Evolutionary conservation across 2,329 filamentous ascomycete species (phyloP), one percentile per base, ranked within the genome.

Genomic region (Lanzia echinophila): DNA sequence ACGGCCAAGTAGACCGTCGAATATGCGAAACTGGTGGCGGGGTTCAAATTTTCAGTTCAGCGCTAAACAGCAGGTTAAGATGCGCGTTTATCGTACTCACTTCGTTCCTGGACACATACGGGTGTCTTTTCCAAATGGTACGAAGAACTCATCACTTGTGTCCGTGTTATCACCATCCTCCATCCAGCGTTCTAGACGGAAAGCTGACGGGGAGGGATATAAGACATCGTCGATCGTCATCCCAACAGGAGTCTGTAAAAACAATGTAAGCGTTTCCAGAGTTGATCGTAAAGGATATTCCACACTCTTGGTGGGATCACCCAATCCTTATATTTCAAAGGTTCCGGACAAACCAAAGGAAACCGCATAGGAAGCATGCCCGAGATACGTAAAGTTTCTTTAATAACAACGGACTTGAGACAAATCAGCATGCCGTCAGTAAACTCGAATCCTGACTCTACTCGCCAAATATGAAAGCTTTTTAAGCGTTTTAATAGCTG

Each of bases 101-200:
- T 55, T 49, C 20, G 58, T 59, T 12, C 73, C 73, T 4, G 74
- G 64, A 55, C 73, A 75, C n/a, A 63, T 64, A 3, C 73, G 61
- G 3, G 67, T 65, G 0, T 71, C 73, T 46, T 69, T 72, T 6
- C 68, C 70, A 58, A 75, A 75, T 1, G 70, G 50, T n/a, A 75
- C 62, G 52, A 74, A 68, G 38, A 64, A 67, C 15, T 42, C 33
- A 24, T 53, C 47, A 5, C 53, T 49, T 33, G 48, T 41, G 28
- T 47, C 39, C 11, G n/a, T 13, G 8, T 17, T 13, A 11, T 12
- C 8, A 17, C 17, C 38, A 4, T 31, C 31, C 17, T 47, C 36
- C 8, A 58, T 19, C 56, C 56, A 58, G 19, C 53, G 48, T 19
- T 55, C 45, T 10, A 49, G 56, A 2, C 33, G 15, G 43, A 58